Evolutionary conservation across 331 rosid genomes (phyloP).

Genomic region (Prunus yedoensis): DNA sequence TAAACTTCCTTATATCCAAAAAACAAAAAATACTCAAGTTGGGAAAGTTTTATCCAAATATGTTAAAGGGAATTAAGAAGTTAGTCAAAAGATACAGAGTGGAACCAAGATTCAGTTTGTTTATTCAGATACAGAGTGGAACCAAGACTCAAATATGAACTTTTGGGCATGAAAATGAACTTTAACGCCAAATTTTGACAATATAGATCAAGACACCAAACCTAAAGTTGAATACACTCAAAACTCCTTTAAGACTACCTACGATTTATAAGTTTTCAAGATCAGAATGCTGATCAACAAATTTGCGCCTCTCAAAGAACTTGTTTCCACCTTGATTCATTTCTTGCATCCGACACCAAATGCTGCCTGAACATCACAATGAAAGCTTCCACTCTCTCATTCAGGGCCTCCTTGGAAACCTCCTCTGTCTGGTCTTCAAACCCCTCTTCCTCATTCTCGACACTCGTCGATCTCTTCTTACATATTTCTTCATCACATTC

Average conservation of each 20-base stretch:
- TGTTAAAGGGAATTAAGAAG: not conserved
- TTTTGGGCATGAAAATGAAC: constrained; percentile 13
- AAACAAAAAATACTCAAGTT: no score
- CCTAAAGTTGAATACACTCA: constrained; percentile 26
- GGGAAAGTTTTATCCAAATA: not conserved
- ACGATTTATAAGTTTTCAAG: not conserved
- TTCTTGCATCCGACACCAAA: constrained; percentile 72
- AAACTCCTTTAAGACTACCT: no score
- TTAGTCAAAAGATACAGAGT: not conserved
- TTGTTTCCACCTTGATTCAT: constrained; percentile 15
- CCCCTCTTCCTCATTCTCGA: constrained; percentile 1
- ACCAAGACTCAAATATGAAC: not conserved
- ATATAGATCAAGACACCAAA: constrained; percentile 8
- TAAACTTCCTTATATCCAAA: no score
- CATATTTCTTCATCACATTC: constrained; percentile 10
- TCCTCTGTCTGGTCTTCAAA: constrained; percentile 28
- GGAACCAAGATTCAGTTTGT: not conserved
- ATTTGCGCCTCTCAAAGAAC: not conserved
- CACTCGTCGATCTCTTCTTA: not conserved
- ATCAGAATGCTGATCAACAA: not conserved
- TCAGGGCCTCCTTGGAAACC: constrained; percentile 83
- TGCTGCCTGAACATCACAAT: constrained; percentile 85
- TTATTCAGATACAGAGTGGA: not conserved
- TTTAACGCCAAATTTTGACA: constrained; percentile 6
- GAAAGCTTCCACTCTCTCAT: constrained; percentile 90